phyloP scores from a whole-genome alignment of 2,329 filamentous ascomycete species.

The Sclerotinia nivalis region DNA sequence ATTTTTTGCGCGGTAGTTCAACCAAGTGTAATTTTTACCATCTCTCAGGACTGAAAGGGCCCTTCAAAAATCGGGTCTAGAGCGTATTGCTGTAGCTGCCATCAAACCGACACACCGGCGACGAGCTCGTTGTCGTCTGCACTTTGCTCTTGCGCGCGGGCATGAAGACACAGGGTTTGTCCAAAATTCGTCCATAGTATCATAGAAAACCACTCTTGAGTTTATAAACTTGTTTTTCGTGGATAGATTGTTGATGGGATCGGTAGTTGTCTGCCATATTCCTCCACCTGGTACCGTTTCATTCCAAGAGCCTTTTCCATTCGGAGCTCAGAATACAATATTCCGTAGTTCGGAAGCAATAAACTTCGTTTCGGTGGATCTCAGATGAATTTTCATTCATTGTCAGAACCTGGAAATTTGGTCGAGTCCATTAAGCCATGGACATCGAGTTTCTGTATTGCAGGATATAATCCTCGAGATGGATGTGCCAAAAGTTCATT shows the following conservation, averaged over 20 bases:
- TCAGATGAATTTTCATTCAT: too few species aligned
- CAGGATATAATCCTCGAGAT: not conserved
- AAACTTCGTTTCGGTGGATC: rapidly evolving
- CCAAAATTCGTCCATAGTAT: not conserved
- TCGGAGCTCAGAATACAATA: not conserved
- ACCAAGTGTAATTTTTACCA: not conserved
- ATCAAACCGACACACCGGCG: not conserved
- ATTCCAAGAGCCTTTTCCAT: not conserved
- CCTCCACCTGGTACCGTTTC: not conserved
- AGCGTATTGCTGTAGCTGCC: not conserved
- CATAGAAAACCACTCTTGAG: rapidly evolving
- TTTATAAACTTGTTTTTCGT: not conserved
- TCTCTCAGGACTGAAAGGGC: not conserved
- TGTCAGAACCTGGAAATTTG: not conserved
- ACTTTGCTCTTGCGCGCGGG: not conserved
- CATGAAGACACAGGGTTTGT: not conserved
- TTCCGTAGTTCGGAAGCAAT: not conserved
- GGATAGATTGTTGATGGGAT: not conserved
- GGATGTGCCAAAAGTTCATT: not conserved
- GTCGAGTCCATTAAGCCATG: not conserved
- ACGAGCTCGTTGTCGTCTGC: not conserved
- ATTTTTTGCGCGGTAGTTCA: not conserved
- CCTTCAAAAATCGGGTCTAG: not conserved
- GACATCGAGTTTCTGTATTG: not conserved
- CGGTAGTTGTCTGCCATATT: not conserved